These are phyloP conservation scores for Ustilaginoidea virens DNA, from an alignment of 2,329 filamentous ascomycete species.

Conservation along the genomic window DNA sequence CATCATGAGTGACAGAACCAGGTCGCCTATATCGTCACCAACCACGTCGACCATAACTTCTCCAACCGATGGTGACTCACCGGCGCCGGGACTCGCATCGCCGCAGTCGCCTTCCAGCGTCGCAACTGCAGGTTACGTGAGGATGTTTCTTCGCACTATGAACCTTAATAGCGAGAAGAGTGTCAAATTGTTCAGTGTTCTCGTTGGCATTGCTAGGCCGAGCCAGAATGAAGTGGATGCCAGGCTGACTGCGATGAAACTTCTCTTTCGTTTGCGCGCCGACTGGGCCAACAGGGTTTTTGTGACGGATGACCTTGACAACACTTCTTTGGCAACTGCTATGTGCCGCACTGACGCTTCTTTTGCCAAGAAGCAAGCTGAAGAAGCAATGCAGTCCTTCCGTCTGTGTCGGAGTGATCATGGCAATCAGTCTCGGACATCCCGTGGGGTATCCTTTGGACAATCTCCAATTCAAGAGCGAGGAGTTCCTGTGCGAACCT, in stretches of 20 bases:
- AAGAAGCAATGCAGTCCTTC: slow-evolving; percentile 31
- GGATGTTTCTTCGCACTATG: slow-evolving; percentile 62
- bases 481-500: slow-evolving; percentile 22
- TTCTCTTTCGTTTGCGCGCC: slow-evolving; percentile 69
- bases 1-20: slow-evolving; percentile 31
- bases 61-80: slow-evolving; percentile 8
- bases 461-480: slow-evolving; percentile 30
- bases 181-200: slow-evolving; percentile 41
- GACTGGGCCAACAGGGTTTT: slow-evolving; percentile 68
- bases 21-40: slow-evolving; percentile 23
- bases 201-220: slow-evolving; percentile 48
- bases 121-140: slow-evolving; percentile 54
- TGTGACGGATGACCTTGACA: slow-evolving; percentile 54
- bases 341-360: slow-evolving; percentile 50
- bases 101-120: slow-evolving; percentile 50
- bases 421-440: slow-evolving; percentile 20
- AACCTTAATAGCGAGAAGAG: slow-evolving; percentile 51
- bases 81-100: slow-evolving; percentile 8
- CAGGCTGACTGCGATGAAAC: slow-evolving; percentile 58
- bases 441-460: slow-evolving; percentile 36
- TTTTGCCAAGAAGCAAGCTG: slow-evolving; percentile 31
- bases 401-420: slow-evolving; percentile 30
- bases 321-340: slow-evolving; percentile 54
- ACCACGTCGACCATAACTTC: slow-evolving; percentile 10
- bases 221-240: slow-evolving; percentile 49